Base-by-base conservation (phyloP, 2,329 filamentous ascomycete genomes). In the Proliferodiscus dingleyae region DNA sequence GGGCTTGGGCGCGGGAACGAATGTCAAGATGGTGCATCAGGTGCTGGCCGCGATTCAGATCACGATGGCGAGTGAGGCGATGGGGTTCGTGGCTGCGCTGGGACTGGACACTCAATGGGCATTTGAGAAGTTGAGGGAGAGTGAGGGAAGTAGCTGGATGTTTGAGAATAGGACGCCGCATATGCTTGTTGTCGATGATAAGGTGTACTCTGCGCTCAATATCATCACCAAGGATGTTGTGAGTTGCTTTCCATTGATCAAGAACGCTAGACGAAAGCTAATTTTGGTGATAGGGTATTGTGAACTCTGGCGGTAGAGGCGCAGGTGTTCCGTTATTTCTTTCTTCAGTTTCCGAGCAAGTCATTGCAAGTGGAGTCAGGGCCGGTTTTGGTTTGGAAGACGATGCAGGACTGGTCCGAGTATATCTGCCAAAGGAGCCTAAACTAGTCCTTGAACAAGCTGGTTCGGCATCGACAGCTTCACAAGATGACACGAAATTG, bases 21-120 rank as follows among this genome's bases (percentile, higher is more conserved):
- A 81, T 61, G 74, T 82, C 70, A 78, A 85, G 66, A 73, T 81
- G 71, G 66, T 77, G 45, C 81, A 85, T 67, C 71, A 85, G 63
- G 71, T 86, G 40, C 60, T 83, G 26, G 80, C 80, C 0, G 80
- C 75, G 2, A 77, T 78, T 53, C 79, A 83, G 51, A 83, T 85
- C 55, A 69, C 81, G 1, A 72, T 76, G 2, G 71, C 74, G 3
- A 75, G 73, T 57, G 81, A 85, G 57, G 75, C 72, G 4, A 71
- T 83, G 67, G 80, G 78, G 0, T 73, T 84, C 34, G 80, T 79
- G 1, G 69, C 68, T 26, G 70, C 72, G 16, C 59, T 81, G 3
- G 79, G 78, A 0, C 64, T 83, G 13, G 71, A 80, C 40, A 65
- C 65, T 0, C 57, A 55, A 16, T 62, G 67, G 5, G 51, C 53